Conservation (phyloP, 495 filamentous ascomycete species). For the Echria macrotheca region DNA sequence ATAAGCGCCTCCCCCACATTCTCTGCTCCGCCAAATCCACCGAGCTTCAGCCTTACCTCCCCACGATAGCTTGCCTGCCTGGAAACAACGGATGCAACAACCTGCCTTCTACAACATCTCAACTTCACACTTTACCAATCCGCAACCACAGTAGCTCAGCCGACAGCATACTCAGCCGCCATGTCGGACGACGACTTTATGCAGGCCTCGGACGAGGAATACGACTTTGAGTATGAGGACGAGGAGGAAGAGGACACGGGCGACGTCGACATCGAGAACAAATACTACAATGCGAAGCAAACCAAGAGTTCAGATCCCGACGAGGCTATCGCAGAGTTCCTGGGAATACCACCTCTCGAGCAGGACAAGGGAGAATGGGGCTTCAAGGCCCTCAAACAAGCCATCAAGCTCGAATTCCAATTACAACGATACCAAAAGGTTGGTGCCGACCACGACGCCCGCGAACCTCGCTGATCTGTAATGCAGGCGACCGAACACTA, state of each 20-base stretch:
- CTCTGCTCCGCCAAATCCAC: conserved; percentile 7
- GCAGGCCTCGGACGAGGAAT: conserved; percentile 95
- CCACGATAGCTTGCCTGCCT: background rate
- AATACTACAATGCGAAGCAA: conserved; percentile 99
- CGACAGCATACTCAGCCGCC: too few relatives aligned
- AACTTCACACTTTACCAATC: too few relatives aligned
- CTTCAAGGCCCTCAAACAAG: conserved; percentile 96
- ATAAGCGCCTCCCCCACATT: conserved; percentile 24
- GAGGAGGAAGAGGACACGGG: conserved; percentile 84
- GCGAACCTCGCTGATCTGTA: background rate
- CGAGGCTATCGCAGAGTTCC: conserved; percentile 85
- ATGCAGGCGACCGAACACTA: conserved; percentile 89
- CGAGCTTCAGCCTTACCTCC: conserved; percentile 20
- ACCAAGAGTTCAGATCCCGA: conserved; percentile 83
- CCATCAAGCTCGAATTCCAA: conserved; percentile 94
- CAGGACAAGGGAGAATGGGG: conserved; percentile 93
- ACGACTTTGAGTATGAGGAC: conserved; percentile 93
- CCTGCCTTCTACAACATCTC: background rate
- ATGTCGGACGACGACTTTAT: conserved; percentile 99
- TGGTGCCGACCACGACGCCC: background rate
- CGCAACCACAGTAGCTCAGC: too few relatives aligned
- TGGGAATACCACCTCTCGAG: conserved; percentile 78
- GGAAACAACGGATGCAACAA: background rate
- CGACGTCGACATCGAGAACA: conserved; percentile 95
- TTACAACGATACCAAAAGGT: conserved; percentile 81